Base-by-base conservation (phyloP, 2,329 filamentous ascomycete genomes). In the Sclerotinia trifoliorum region DNA sequence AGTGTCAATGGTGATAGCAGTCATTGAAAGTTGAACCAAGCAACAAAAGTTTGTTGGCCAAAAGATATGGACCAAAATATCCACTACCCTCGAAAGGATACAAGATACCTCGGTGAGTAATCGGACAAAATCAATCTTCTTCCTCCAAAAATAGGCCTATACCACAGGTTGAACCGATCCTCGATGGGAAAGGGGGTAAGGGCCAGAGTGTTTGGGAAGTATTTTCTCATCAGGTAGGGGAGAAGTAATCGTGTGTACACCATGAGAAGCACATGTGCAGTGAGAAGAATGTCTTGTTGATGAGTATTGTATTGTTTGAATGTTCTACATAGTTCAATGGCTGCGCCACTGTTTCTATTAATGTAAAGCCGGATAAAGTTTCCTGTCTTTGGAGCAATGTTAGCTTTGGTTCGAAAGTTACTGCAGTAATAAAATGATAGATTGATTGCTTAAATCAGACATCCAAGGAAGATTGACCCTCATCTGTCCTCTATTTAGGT, bases 171-270 rank as follows among this genome's bases (percentile, higher is more conserved):
- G 76, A 78, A 79, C 77, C 76, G 73, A 76, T 79, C 79, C 77
- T 72, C 75, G 26, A 79, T 76, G 61, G 78, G 75, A 84, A 80
- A 81, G 81, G 80, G 80, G 84, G 88, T 87, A 86, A 83, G 85
- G 87, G 84, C 91, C 91, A 90, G 90, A 93, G 90, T 93, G 90
- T 91, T 91, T 77, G 88, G 85, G 84, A 89, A 91, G 88, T 71
- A 55, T 69, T 19, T 51, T 39, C 6, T n/a, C 21, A n/a, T 15
- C 4, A 15, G 11, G 19, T 21, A n/a, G 44, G 29, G 44, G 35
- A 29, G 17, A 42, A 13, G 3, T 24, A 26, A 56, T 11, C 42
- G 32, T 19, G 32, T 60, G 19, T 46, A 13, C 19, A 24, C 32
- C 64, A 51, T 46, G 8, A 19, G 13, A 24, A 35, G 44, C 51